These are phyloP conservation scores for Fomitopsis serialis DNA, from an alignment of 768 basidiomycete species.

Conservation along the genomic window DNA sequence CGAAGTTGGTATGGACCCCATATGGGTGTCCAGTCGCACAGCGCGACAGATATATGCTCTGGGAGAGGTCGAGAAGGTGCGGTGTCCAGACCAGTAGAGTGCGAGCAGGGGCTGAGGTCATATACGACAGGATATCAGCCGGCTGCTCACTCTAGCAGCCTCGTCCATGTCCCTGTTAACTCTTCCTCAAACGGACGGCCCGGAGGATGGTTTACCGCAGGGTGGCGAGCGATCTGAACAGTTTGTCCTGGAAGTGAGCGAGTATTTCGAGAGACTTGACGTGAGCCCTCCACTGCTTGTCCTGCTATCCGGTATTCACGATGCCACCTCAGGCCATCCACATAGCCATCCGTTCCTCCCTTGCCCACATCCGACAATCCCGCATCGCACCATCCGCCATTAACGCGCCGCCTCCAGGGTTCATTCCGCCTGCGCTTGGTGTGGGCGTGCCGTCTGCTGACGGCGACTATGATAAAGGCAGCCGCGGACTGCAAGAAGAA, in stretches of 20 bases:
- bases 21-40: slow-evolving; percentile 78
- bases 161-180: slow-evolving; percentile 77
- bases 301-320: background rate
- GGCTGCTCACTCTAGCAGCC: slow-evolving; percentile 67
- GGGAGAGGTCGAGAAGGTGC: slow-evolving; percentile 75
- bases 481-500: slow-evolving; percentile 71
- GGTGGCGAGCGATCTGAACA: slow-evolving; percentile 83
- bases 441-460: slow-evolving; percentile 57
- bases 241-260: slow-evolving; percentile 79
- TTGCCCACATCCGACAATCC: slow-evolving; percentile 77
- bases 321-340: slow-evolving; percentile 56
- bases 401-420: slow-evolving; percentile 66
- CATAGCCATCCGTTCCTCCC: slow-evolving; percentile 65
- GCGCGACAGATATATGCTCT: slow-evolving; percentile 78
- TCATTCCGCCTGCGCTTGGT: slow-evolving; percentile 74
- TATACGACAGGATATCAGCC: slow-evolving; percentile 63
- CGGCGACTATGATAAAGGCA: slow-evolving; percentile 21
- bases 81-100: background rate
- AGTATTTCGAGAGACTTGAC: slow-evolving; percentile 80
- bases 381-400: slow-evolving; percentile 88
- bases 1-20: slow-evolving; percentile 54
- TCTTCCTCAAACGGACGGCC: slow-evolving; percentile 74
- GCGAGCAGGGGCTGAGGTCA: background rate
- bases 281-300: slow-evolving; percentile 33
- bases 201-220: slow-evolving; percentile 64